Evolutionary conservation across 202 grass and related monocot species (phyloP).

Genomic region (Eragrostis tef): DNA sequence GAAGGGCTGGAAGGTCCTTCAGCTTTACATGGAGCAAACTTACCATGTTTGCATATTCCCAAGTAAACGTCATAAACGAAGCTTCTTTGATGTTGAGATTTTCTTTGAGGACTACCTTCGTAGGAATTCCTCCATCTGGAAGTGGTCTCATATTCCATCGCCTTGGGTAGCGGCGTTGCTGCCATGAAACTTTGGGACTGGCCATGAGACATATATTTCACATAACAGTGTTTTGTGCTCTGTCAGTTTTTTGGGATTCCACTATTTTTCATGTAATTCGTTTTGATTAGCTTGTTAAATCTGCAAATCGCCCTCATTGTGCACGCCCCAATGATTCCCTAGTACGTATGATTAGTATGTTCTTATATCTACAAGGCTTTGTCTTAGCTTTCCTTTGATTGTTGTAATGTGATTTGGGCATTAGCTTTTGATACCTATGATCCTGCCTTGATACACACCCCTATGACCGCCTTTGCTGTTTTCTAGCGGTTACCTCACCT

Average conservation of each 20-base stretch:
- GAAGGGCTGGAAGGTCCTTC: neutral
- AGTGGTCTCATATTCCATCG: slow-evolving; percentile 47
- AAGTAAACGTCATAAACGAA: slow-evolving; percentile 33
- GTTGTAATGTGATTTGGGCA: neutral
- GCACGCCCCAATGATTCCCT: too few species aligned
- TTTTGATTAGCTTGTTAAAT: neutral
- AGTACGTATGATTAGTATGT: too few species aligned
- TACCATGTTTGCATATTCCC: slow-evolving; percentile 45
- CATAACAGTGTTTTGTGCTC: neutral
- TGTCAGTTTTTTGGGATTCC: neutral
- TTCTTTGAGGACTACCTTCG: slow-evolving; percentile 3
- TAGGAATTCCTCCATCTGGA: slow-evolving; percentile 41
- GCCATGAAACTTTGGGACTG: slow-evolving; percentile 45
- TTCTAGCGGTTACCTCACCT: neutral
- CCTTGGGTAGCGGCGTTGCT: slow-evolving; percentile 30
- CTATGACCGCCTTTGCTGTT: neutral
- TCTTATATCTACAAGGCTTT: neutral
- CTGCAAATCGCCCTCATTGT: neutral
- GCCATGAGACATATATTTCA: slow-evolving; percentile 52
- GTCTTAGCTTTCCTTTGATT: neutral
- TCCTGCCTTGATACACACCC: neutral
- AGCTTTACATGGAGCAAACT: slow-evolving; percentile 36
- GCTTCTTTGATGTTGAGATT: slow-evolving; percentile 26
- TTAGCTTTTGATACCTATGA: neutral
- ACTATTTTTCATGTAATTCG: neutral